These are phyloP conservation scores for Alloteropsis angusta DNA, from an alignment of 202 grass and related monocot genomes.

Conservation along the genomic window DNA sequence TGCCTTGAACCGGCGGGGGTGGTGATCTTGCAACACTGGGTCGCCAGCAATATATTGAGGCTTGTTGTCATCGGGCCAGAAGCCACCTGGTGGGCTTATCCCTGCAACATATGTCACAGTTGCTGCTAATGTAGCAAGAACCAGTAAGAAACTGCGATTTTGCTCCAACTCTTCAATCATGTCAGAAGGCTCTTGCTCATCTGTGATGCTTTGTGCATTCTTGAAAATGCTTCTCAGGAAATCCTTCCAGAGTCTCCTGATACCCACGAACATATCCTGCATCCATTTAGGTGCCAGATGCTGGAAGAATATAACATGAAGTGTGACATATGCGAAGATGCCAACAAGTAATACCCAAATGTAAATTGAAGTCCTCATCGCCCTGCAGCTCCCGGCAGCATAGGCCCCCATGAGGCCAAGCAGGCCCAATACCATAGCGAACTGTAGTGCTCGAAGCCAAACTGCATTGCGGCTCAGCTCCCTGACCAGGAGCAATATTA, in stretches of 20 bases:
- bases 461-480: background rate
- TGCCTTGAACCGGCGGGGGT: conserved; percentile 32
- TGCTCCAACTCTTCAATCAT: conserved; percentile 13
- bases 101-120: conserved; percentile 39
- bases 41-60: conserved; percentile 32
- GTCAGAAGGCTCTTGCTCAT: background rate
- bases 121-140: conserved; percentile 38
- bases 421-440: conserved; percentile 35
- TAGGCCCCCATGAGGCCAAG: conserved; percentile 54
- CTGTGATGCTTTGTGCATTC: background rate
- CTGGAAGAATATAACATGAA: conserved; percentile 37
- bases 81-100: conserved; percentile 46
- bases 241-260: background rate
- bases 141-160: conserved; percentile 37
- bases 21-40: conserved; percentile 37
- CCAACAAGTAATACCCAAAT: conserved; percentile 40
- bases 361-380: conserved; percentile 24
- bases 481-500: conserved; percentile 39
- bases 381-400: conserved; percentile 45
- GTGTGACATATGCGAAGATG: conserved; percentile 37
- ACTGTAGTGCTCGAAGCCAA: conserved; percentile 35
- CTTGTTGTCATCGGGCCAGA: conserved; percentile 19
- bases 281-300: conserved; percentile 30
- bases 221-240: background rate
- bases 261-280: background rate